A percentile compares a stretch with the other conserved stretches of the same genome.
These are phyloP conservation scores for Chiua virens DNA, from an alignment of 768 basidiomycete genomes.

Conservation along the genomic window DNA sequence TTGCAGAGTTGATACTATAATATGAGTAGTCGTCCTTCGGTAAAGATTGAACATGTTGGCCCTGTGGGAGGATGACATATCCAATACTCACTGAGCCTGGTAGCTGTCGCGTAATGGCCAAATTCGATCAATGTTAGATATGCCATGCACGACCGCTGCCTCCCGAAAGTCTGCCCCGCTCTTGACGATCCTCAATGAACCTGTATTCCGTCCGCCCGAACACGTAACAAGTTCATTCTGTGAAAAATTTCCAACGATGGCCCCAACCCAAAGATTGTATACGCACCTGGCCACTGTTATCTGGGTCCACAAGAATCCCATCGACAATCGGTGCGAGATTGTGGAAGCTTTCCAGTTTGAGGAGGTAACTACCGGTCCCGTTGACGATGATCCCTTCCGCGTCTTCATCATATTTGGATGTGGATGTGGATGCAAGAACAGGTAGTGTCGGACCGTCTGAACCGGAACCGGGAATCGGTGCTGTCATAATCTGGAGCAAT, in stretches of 20 bases:
- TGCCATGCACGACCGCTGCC: slow-evolving; percentile 54
- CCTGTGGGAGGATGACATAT: too few species aligned
- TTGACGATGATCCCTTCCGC: slow-evolving; percentile 48
- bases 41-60: neutral
- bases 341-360: slow-evolving; percentile 61
- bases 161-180: slow-evolving; percentile 82
- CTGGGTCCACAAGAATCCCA: slow-evolving; percentile 70
- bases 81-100: slow-evolving; percentile 46
- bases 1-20: slow-evolving; percentile 61
- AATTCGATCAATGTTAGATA: slow-evolving; percentile 55
- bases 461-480: slow-evolving; percentile 42
- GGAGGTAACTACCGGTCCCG: slow-evolving; percentile 55
- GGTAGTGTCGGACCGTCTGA: slow-evolving; percentile 43
- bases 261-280: neutral
- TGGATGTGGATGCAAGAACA: slow-evolving; percentile 49
- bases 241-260: neutral
- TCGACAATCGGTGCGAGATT: slow-evolving; percentile 87
- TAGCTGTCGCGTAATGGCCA: slow-evolving; percentile 58
- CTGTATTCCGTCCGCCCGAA: slow-evolving; percentile 77
- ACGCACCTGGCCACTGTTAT: slow-evolving; percentile 67
- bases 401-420: slow-evolving; percentile 35
- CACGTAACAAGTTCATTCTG: slow-evolving; percentile 84
- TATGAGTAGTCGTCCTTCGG: slow-evolving; percentile 51
- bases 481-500: slow-evolving; percentile 55
- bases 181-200: slow-evolving; percentile 73